phyloP scores from a whole-genome alignment of 805 yeast species.

The Schwanniomyces pseudopolymorphus region DNA sequence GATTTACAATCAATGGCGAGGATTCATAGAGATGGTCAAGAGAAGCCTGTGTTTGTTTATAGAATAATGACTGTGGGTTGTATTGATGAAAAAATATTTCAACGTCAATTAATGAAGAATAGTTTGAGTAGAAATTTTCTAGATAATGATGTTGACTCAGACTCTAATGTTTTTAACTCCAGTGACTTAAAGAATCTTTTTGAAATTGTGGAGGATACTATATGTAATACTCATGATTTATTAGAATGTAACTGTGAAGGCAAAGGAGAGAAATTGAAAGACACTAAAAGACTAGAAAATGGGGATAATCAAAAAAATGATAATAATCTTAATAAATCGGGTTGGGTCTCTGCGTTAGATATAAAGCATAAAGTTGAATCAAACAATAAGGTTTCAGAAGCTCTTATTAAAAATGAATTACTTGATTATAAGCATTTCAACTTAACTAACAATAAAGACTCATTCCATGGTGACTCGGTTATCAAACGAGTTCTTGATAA shows the following conservation, averaged over 20 bases:
- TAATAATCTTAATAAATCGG: slow-evolving; percentile 8
- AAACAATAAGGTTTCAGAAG: slow-evolving; percentile 27
- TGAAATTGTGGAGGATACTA: slow-evolving; percentile 48
- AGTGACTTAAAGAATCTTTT: slow-evolving; percentile 76
- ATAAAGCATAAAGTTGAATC: slow-evolving; percentile 32
- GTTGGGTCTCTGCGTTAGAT: slow-evolving; percentile 62
- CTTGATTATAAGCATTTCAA: slow-evolving; percentile 63
- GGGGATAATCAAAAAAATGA: background rate
- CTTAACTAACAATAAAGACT: slow-evolving; percentile 29
- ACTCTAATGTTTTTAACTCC: slow-evolving; percentile 65
- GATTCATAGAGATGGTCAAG: slow-evolving; percentile 92
- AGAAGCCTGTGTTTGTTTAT: slow-evolving; percentile 72
- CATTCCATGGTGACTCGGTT: slow-evolving; percentile 27
- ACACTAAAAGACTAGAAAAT: background rate
- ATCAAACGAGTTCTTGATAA: slow-evolving; percentile 24
- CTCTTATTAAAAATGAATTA: slow-evolving; percentile 57
- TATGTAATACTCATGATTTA: slow-evolving; percentile 76
- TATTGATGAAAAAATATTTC: slow-evolving; percentile 91
- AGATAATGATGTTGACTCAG: slow-evolving; percentile 41
- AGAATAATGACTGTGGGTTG: slow-evolving; percentile 85
- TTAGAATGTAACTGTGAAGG: slow-evolving; percentile 66
- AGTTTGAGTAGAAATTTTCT: slow-evolving; percentile 73
- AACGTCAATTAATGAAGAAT: slow-evolving; percentile 82
- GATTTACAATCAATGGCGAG: slow-evolving; percentile 96
- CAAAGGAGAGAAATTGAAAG: slow-evolving; percentile 33